These are phyloP conservation scores for Bruguiera sexangula DNA, from an alignment of 345 rosid genomes.

Conservation along the genomic window DNA sequence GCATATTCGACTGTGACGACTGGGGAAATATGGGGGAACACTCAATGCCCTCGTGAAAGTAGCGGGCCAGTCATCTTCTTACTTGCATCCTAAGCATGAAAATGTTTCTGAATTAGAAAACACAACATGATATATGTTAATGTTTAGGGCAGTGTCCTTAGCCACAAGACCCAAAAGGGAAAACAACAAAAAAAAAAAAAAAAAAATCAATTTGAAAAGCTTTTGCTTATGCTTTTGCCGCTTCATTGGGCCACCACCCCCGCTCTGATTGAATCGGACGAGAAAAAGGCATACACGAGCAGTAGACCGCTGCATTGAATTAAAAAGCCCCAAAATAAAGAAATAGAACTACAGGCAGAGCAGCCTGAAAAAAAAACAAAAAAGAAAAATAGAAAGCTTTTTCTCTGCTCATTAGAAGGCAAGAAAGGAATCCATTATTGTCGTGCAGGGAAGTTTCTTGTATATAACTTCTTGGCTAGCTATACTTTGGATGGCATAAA, in stretches of 20 bases:
- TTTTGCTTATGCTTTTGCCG: background rate
- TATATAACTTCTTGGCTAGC: slow-evolving; percentile 26
- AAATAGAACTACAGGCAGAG: background rate
- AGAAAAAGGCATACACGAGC: slow-evolving; percentile 25
- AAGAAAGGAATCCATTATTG: slow-evolving; percentile 41
- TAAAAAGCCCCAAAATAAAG: slow-evolving; percentile 12
- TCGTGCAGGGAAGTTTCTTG: slow-evolving; percentile 24
- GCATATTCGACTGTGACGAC: too few relatives aligned
- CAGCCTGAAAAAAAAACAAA: slow-evolving; percentile 7
- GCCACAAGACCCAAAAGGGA: too few relatives aligned
- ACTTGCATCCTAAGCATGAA: slow-evolving; percentile 12
- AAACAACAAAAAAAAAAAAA: background rate
- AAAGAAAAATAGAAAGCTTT: slow-evolving; percentile 4
- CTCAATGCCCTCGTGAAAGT: too few relatives aligned
- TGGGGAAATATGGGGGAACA: too few relatives aligned
- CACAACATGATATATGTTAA: background rate
- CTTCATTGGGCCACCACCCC: slow-evolving; percentile 19
- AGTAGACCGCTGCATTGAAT: slow-evolving; percentile 5
- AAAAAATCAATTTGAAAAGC: background rate
- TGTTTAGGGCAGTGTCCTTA: background rate
- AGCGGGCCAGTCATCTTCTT: background rate
- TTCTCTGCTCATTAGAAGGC: slow-evolving; percentile 32
- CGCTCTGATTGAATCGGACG: slow-evolving; percentile 19
- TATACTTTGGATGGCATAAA: background rate
- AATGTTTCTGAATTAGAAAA: slow-evolving; percentile 8